Percentiles rank a stretch among this genome's conserved stretches.
Conservation (phyloP, 2,329 filamentous ascomycete genomes). For the Rutstroemia sydowiana region DNA sequence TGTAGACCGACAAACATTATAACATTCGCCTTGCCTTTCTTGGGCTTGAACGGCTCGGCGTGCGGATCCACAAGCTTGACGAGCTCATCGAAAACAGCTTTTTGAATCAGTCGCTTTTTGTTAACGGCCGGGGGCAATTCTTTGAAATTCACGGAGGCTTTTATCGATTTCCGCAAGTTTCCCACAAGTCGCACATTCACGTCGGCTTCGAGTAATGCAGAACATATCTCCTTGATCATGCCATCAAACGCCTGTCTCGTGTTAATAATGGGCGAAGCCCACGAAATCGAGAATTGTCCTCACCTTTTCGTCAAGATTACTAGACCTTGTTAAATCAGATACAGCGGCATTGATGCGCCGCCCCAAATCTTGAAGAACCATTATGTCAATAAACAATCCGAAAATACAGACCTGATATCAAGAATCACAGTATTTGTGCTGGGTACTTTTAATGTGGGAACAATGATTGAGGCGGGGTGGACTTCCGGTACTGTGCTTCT, state of each 20-base stretch:
- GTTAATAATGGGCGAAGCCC: slow-evolving; percentile 30
- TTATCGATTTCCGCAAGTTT: slow-evolving; percentile 87
- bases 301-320: slow-evolving; percentile 94
- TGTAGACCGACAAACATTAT: slow-evolving; percentile 99
- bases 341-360: slow-evolving; percentile 97
- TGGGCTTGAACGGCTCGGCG: slow-evolving; percentile 89
- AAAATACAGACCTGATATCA: not conserved
- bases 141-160: slow-evolving; percentile 85
- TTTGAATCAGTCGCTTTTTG: slow-evolving; percentile 97
- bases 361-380: slow-evolving; percentile 98
- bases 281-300: slow-evolving; percentile 15
- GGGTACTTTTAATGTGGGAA: slow-evolving; percentile 11
- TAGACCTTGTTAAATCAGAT: slow-evolving; percentile 83
- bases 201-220: slow-evolving; percentile 91
- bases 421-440: not conserved
- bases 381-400: slow-evolving; percentile 35
- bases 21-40: slow-evolving; percentile 91
- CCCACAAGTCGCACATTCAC: slow-evolving; percentile 94
- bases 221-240: slow-evolving; percentile 98
- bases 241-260: slow-evolving; percentile 73
- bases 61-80: slow-evolving; percentile 94
- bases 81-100: slow-evolving; percentile 94
- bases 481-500: not conserved
- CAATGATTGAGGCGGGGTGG: slow-evolving; percentile 3
- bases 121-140: slow-evolving; percentile 86